A percentile compares a stretch with the other conserved stretches of the same genome.
These are phyloP conservation scores for Pythium sp. DNA, from an alignment of 352 stramenopile species.

Conservation along the genomic window DNA sequence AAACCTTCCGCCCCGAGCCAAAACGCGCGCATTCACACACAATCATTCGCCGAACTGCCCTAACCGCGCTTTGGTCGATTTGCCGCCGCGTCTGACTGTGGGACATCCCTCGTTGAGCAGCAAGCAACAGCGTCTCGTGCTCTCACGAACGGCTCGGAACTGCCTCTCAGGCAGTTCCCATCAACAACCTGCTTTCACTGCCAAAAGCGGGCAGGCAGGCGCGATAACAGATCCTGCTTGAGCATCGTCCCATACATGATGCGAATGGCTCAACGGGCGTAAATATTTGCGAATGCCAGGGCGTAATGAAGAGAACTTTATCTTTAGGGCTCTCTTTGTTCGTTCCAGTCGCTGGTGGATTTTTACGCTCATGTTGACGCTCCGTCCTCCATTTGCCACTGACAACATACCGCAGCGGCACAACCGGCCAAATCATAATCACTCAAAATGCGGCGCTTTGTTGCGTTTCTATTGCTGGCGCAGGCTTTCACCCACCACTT, in stretches of 20 bases:
- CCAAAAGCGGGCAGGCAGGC: no score
- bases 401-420: no score
- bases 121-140: not conserved
- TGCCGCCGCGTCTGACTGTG: not conserved
- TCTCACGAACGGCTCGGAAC: not conserved
- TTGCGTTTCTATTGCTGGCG: not conserved
- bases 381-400: no score
- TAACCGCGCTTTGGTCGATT: not conserved
- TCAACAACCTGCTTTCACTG: no score
- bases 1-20: constrained; percentile 1
- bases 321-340: no score
- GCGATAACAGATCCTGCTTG: no score
- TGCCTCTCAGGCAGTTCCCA: not conserved
- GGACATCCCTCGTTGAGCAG: not conserved
- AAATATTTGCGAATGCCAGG: no score
- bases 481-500: not conserved
- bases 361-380: no score
- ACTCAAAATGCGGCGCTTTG: not conserved
- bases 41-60: not conserved
- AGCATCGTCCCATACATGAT: no score
- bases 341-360: no score
- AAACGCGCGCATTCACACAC: not conserved
- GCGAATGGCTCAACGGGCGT: no score
- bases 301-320: no score
- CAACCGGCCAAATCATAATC: not conserved